Conservation (phyloP, 371 early-diverging fungal species). For the Syncephalis fuscata region DNA sequence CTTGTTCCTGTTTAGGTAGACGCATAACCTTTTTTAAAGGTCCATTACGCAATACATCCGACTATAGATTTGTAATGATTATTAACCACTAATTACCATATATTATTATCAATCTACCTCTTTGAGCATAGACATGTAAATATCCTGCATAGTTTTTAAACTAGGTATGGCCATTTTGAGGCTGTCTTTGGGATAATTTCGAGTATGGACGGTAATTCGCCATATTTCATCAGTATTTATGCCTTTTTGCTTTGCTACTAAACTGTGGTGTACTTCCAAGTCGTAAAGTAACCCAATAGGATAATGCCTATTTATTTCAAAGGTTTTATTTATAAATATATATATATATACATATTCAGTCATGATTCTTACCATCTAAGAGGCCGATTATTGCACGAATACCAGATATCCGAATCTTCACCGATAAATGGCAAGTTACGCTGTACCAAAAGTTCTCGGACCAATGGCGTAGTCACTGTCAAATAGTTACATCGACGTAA, state of each 20-base stretch:
- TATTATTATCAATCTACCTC: background rate
- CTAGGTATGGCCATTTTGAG: background rate
- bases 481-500: slow-evolving; percentile 3
- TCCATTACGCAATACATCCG: background rate
- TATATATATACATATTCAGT: background rate
- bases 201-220: background rate
- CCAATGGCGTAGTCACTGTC: background rate
- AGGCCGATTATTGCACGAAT: background rate
- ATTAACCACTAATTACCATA: background rate
- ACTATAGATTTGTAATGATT: background rate
- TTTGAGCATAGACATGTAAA: background rate
- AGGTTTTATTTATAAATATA: background rate
- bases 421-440: background rate
- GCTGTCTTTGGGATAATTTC: background rate
- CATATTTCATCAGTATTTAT: background rate
- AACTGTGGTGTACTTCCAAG: background rate
- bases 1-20: background rate
- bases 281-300: slow-evolving; percentile 1
- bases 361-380: background rate
- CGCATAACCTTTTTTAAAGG: background rate
- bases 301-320: background rate
- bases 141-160: background rate
- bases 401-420: slow-evolving; percentile 1
- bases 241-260: no score
- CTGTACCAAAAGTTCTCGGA: background rate